phyloP scores from a whole-genome alignment of 768 basidiomycete genomes.

The Mycena polygramma region DNA sequence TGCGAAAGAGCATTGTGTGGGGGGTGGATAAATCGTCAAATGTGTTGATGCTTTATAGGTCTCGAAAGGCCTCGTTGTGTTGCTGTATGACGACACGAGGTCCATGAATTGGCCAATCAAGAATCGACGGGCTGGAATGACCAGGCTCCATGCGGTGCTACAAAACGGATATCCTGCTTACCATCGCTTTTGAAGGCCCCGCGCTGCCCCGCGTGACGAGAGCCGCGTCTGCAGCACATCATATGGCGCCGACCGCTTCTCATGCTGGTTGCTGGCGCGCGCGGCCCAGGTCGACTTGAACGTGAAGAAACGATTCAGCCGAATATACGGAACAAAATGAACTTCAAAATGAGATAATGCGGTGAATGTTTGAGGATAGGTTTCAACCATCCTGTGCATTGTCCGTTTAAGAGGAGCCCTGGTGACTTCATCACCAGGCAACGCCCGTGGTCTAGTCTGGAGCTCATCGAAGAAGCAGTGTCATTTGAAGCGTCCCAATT shows the following conservation, averaged over 20 bases:
- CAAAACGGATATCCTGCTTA: neutral
- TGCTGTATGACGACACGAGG: slow-evolving; percentile 1
- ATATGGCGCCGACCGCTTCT: neutral
- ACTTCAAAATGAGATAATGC: too few species aligned
- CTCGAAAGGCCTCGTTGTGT: neutral
- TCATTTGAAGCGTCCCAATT: too few species aligned
- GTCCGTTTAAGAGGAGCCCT: too few species aligned
- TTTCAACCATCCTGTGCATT: too few species aligned
- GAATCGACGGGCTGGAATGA: neutral
- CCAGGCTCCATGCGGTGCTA: neutral
- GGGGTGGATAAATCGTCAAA: neutral
- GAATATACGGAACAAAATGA: too few species aligned
- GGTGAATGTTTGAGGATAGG: too few species aligned
- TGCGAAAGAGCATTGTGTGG: slow-evolving; percentile 16
- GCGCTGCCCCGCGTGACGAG: slow-evolving; percentile 1
- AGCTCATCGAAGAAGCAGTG: too few species aligned
- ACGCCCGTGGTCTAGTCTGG: too few species aligned
- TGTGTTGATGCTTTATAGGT: too few species aligned
- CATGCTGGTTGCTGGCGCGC: neutral
- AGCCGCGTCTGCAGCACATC: neutral
- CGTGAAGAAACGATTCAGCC: too few species aligned
- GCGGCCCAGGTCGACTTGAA: too few species aligned
- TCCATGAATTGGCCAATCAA: neutral
- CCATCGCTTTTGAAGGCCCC: neutral
- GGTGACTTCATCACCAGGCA: too few species aligned